Base-by-base conservation (phyloP, 108 stramenopile species). In the Cyclostephanos tholiformis region DNA sequence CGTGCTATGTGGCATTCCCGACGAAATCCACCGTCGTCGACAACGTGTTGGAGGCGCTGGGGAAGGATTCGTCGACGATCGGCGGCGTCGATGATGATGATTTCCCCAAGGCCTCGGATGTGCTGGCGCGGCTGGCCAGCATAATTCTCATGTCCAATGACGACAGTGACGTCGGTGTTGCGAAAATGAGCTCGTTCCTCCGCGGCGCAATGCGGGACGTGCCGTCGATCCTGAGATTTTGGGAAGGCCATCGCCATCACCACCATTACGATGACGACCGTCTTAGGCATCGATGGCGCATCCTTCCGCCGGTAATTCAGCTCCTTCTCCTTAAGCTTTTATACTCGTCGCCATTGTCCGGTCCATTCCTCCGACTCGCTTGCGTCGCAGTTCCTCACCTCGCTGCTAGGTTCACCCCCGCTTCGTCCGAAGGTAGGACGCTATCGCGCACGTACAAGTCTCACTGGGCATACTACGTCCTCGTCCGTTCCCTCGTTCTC, bases 401-500 rank as follows among this genome's bases (percentile, higher is more conserved):
- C 51, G 56, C 76, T 4, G 39, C 65, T 0, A 12, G 65, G 16
- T 50, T 75, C 26, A 75, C 72, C 23, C 60, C 64, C n/a, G 38
- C 68, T 13, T 81, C 86, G 17, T 16, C 10, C 13, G 63, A 79
- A 13, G 76, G 81, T 19, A 62, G 52, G 52, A 17, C 57, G 51
- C 59, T 87, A 53, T 72, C 83, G 0, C 69, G 25, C 38, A 12
- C 61, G 13, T 84, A 81, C 53, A 88, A 88, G 58, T 79, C 77
- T 27, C 87, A 88, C 44, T 72, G 69, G 58, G 87, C 87, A 17
- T 88, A 86, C 44, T 78, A 69, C 56, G 61, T 86, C 17, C 84
- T 88, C 25, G 79, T 86, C 30, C 73, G 70, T 3, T 64, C 80
- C 2, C 63, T 88, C 17, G 81, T 84, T 23, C 60, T 88, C 22